Evolutionary conservation across 129 eudicot genomes (phyloP), one percentile per base, ranked within the genome.

Genomic region (Glebionis coronaria): DNA sequence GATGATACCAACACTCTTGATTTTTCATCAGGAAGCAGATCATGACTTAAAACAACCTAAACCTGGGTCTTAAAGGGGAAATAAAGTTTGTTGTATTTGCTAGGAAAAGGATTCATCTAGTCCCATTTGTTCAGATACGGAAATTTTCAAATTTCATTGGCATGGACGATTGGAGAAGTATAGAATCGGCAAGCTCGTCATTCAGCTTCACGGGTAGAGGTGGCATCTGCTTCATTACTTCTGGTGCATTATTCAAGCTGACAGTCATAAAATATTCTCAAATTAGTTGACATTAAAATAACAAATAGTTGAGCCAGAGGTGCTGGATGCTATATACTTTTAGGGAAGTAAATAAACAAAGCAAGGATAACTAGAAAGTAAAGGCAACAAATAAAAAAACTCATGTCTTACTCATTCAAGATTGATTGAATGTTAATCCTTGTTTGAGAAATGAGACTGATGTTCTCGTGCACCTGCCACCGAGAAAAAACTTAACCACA

Each of bases 191-290:
- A 49, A 92, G 95, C 51, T 92, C 95, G 60, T 88, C 98, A n/a
- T 92, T 86, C 62, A 92, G 85, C 87, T 88, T 92, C 68, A 88
- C 98, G 0, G 96, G 98, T 38, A 92, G 82, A 1, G 98, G 96
- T 51, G 98, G 98, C 98, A 92, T 92, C 75, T 84, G 91, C 78
- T 86, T 88, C 98, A 92, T 86, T 35, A 84, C 70, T 72, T 88
- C 98, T 3, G 95, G 98, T 73, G 76, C 76, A 59, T 88, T 90
- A 8, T 74, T 80, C 63, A 88, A 73, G 81, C 96, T 92, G 10
- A 35, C 10, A 35, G 7, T 35, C 42, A 35, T 7, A 35, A 35
- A n/a, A 35, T 6, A 35, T 35, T 35, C 42, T 62, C 19, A 16
- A 40, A 2, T 42, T 71, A 63, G 5, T 82, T 78, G 68, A 90